Conservation (phyloP, 2,329 filamentous ascomycete genomes). For the Ophiostoma piceae region DNA sequence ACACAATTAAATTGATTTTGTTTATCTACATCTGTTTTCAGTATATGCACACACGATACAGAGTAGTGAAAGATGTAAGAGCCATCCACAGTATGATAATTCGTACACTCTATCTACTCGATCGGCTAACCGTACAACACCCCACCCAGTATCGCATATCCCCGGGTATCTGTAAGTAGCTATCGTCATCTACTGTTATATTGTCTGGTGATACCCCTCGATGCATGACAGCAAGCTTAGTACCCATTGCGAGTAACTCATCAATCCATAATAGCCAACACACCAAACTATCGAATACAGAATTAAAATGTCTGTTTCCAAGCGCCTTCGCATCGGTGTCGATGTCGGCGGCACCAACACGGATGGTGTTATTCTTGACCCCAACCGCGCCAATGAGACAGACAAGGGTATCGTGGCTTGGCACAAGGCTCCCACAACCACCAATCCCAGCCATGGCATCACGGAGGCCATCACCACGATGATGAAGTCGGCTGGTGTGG, state of each 20-base stretch:
- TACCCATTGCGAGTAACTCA: neutral
- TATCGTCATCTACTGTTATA: neutral
- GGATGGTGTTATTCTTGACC: slow-evolving; percentile 49
- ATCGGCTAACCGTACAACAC: neutral
- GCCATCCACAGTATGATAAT: neutral
- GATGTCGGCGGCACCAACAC: slow-evolving; percentile 50
- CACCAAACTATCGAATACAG: neutral
- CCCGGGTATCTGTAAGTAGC: neutral
- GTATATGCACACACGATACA: neutral
- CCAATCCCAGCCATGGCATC: slow-evolving; percentile 45
- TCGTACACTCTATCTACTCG: neutral
- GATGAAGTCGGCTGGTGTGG: slow-evolving; percentile 36
- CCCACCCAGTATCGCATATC: neutral
- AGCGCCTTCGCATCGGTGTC: slow-evolving; percentile 39
- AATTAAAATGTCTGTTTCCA: neutral
- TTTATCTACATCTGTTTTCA: too few species aligned
- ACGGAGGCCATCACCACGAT: slow-evolving; percentile 42
- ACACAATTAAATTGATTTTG: too few species aligned
- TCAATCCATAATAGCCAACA: neutral
- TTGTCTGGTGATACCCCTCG: neutral
- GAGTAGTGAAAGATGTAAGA: neutral
- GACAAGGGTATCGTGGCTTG: slow-evolving; percentile 45
- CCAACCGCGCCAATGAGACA: slow-evolving; percentile 33
- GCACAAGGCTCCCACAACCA: slow-evolving; percentile 47
- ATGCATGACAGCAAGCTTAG: neutral